phyloP scores from a whole-genome alignment of 768 basidiomycete genomes.

The Pleurotus eryngii region DNA sequence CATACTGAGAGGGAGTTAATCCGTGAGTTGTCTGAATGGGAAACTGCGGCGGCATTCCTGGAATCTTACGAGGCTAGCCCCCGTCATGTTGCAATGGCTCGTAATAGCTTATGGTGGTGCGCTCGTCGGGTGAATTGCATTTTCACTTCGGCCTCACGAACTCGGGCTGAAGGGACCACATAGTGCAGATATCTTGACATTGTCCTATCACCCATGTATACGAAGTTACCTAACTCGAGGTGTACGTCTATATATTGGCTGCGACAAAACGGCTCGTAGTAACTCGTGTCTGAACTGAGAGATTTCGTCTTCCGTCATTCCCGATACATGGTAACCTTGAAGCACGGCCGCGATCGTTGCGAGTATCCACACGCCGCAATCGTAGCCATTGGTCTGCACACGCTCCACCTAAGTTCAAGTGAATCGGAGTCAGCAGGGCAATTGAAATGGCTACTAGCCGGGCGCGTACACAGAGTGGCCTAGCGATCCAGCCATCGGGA shows the following conservation, averaged over 20 bases:
- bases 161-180: background rate
- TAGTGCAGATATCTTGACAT: no score
- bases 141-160: background rate
- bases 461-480: no score
- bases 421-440: no score
- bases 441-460: no score
- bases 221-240: no score
- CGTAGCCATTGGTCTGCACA: slow-evolving; percentile 6
- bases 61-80: background rate
- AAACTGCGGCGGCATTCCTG: background rate
- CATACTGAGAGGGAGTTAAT: background rate
- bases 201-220: no score
- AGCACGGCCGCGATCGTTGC: slow-evolving; percentile 6
- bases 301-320: background rate
- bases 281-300: background rate
- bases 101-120: background rate
- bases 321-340: slow-evolving; percentile 3
- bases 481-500: no score
- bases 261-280: background rate
- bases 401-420: background rate
- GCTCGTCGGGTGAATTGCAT: background rate
- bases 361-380: slow-evolving; percentile 8
- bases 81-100: background rate
- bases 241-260: background rate
- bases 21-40: background rate